phyloP scores from a whole-genome alignment of 768 basidiomycete genomes.

The Boletus rubescentipes region DNA sequence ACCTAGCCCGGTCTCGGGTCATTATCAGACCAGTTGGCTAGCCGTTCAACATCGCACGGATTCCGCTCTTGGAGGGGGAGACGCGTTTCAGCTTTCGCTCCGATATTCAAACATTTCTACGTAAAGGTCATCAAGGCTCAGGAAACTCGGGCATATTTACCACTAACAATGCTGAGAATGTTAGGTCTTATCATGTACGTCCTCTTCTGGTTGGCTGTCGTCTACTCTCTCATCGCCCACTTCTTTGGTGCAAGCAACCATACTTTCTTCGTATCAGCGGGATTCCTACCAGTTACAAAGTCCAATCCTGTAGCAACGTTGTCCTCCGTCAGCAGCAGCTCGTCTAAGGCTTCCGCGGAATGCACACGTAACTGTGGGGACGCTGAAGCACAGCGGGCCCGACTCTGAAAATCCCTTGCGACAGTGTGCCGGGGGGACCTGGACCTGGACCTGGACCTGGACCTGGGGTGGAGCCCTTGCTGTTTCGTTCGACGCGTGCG shows the following conservation, averaged over 20 bases:
- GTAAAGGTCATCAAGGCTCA: conserved; percentile 1
- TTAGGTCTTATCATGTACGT: not conserved
- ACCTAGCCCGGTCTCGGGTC: too few species aligned
- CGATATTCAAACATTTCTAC: conserved; percentile 7
- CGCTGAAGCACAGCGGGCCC: not conserved
- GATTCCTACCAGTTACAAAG: too few species aligned
- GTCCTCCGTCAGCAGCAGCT: not conserved
- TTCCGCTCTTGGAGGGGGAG: too few species aligned
- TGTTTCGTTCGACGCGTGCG: too few species aligned
- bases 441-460: too few species aligned
- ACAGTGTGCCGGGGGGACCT: too few species aligned
- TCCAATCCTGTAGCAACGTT: conserved; percentile 4
- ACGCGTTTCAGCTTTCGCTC: conserved; percentile 2
- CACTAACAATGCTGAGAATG: conserved; percentile 1
- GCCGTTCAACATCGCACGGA: too few species aligned
- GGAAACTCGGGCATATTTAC: conserved; percentile 1
- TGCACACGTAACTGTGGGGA: conserved; percentile 2
- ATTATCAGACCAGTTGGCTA: too few species aligned
- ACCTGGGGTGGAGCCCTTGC: too few species aligned
- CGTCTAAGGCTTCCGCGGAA: not conserved
- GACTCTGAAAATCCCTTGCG: not conserved
- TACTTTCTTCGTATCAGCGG: not conserved
- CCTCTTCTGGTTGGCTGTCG: not conserved
- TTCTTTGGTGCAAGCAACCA: conserved; percentile 8
- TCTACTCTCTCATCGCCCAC: conserved; percentile 2